Conservation (phyloP, 352 stramenopile species). For the Globisporangium iwayamae region DNA sequence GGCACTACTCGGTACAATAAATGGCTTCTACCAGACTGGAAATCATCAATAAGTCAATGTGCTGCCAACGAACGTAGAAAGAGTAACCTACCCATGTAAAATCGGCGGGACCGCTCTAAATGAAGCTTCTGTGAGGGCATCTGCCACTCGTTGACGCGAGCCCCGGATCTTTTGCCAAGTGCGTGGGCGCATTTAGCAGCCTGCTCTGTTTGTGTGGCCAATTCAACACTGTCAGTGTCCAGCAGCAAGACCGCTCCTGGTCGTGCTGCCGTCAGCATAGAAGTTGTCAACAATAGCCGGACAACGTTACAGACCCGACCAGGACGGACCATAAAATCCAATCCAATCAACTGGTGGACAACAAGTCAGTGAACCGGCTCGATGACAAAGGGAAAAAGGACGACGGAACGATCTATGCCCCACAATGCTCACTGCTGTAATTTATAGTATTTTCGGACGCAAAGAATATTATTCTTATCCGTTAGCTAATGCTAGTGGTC, state of each 20-base stretch:
- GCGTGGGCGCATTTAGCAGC: background rate
- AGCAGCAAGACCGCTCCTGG: background rate
- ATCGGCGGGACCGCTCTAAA: too few relatives aligned
- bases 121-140: slow-evolving; percentile 4
- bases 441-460: background rate
- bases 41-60: too few relatives aligned
- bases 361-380: background rate
- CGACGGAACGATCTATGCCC: background rate
- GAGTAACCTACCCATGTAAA: slow-evolving; percentile 1
- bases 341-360: slow-evolving; percentile 5
- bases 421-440: too few relatives aligned
- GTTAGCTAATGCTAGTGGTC: slow-evolving; percentile 6
- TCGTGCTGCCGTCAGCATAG: background rate
- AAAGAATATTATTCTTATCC: background rate
- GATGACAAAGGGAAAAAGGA: background rate
- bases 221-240: background rate
- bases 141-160: slow-evolving; percentile 3
- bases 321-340: background rate
- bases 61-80: background rate
- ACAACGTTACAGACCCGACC: background rate
- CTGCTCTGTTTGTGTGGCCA: background rate
- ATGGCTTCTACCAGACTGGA: too few relatives aligned
- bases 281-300: slow-evolving; percentile 2
- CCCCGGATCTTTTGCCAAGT: background rate
- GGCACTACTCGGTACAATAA: too few relatives aligned